These are phyloP conservation scores for Colletotrichum euphorbiae DNA, from an alignment of 2,329 filamentous ascomycete genomes.

Conservation along the genomic window DNA sequence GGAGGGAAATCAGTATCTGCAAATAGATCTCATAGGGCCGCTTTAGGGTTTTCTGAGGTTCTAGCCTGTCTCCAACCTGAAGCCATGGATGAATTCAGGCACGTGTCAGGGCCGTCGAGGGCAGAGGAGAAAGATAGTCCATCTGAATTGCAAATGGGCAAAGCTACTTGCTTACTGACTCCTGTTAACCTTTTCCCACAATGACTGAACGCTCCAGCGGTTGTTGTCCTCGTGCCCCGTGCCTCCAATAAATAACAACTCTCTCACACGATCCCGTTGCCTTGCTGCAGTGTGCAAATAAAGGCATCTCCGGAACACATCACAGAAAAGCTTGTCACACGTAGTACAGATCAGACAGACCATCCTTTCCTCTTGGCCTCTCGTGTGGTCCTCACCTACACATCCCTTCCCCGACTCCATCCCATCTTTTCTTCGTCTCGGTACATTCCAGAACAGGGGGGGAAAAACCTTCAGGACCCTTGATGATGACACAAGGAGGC, in stretches of 20 bases:
- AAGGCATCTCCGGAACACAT: too few species aligned
- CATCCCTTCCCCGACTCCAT: neutral
- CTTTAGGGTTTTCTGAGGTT: too few species aligned
- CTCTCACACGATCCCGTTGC: constrained; percentile 3
- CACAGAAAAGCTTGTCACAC: neutral
- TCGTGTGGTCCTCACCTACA: neutral
- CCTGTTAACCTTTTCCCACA: neutral
- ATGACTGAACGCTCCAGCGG: constrained; percentile 6
- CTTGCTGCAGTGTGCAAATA: neutral
- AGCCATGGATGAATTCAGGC: neutral
- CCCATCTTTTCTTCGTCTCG: constrained; percentile 10
- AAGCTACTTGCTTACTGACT: neutral
- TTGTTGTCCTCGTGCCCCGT: neutral
- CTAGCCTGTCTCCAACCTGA: too few species aligned
- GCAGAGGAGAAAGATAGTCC: neutral
- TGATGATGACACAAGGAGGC: neutral
- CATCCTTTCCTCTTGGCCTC: too few species aligned
- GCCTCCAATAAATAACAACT: neutral
- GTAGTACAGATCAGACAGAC: too few species aligned
- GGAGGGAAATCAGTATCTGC: neutral
- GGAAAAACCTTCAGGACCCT: neutral
- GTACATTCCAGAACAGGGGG: constrained; percentile 26
- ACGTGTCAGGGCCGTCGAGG: too few species aligned
- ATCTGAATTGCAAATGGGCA: too few species aligned
- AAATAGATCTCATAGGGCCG: neutral